Percentiles rank a stretch among this genome's conserved stretches.
Conservation (phyloP, 2,329 filamentous ascomycete genomes). For the Penicillium glabrum region DNA sequence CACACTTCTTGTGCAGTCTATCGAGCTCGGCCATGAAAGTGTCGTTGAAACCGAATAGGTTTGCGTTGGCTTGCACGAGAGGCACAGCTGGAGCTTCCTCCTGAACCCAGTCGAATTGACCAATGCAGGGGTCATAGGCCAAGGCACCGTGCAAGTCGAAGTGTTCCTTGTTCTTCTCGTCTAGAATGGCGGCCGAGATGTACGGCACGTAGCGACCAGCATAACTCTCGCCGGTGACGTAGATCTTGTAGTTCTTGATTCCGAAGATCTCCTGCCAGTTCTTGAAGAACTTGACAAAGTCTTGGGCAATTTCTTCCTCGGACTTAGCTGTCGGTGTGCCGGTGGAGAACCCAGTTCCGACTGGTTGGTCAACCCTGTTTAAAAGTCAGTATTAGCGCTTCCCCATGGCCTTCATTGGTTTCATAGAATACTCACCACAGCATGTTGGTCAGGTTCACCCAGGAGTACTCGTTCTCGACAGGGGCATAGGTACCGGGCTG, state of each 20-base stretch:
- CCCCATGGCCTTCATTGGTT: background rate
- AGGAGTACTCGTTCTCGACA: constrained; percentile 67
- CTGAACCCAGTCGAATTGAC: constrained; percentile 34
- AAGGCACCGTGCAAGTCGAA: constrained; percentile 67
- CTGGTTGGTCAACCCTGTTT: constrained; percentile 37
- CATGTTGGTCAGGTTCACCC: constrained; percentile 74
- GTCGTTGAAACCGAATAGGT: constrained; percentile 47
- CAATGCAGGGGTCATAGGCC: constrained; percentile 70
- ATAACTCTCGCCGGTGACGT: constrained; percentile 72
- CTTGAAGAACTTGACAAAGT: constrained; percentile 78
- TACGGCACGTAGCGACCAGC: constrained; percentile 71
- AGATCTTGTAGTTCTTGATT: constrained; percentile 68
- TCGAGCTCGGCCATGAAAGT: constrained; percentile 44
- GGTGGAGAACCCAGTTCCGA: constrained; percentile 67
- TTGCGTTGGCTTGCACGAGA: constrained; percentile 43
- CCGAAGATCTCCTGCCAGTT: constrained; percentile 72
- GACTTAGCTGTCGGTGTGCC: constrained; percentile 65
- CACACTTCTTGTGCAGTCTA: constrained; percentile 44
- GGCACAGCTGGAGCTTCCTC: constrained; percentile 40
- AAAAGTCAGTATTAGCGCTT: background rate
- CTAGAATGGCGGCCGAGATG: constrained; percentile 72
- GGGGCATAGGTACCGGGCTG: constrained; percentile 68
- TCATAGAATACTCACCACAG: constrained; percentile 61
- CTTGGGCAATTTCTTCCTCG: constrained; percentile 66
- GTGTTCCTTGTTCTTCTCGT: constrained; percentile 65